A percentile compares a stretch with the other conserved stretches of the same genome.
These are phyloP conservation scores for Lactifluus subvellereus DNA, from an alignment of 768 basidiomycete genomes.

Conservation along the genomic window DNA sequence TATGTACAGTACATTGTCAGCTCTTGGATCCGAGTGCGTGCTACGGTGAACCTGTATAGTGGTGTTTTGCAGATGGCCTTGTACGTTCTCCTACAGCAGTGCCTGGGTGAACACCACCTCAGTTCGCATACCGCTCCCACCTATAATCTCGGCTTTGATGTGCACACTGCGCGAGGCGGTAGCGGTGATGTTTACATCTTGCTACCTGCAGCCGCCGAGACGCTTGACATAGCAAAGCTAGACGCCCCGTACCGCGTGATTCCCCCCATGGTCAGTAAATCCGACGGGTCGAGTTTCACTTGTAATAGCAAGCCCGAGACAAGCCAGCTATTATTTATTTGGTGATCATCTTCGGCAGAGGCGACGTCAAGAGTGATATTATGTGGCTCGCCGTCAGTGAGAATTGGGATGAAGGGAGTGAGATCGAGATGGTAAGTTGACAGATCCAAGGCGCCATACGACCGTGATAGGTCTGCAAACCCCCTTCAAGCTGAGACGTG, in stretches of 20 bases:
- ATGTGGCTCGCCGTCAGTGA: constrained; percentile 61
- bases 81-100: not conserved
- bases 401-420: constrained; percentile 44
- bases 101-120: not conserved
- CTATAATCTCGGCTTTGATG: constrained; percentile 53
- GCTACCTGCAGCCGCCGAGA: constrained; percentile 34
- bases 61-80: not conserved
- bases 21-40: too few species aligned
- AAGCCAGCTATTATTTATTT: constrained; percentile 73
- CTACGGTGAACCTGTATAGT: not conserved
- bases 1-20: too few species aligned
- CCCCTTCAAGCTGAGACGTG: not conserved
- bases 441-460: constrained; percentile 70
- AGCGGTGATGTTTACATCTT: constrained; percentile 57
- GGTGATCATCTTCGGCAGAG: constrained; percentile 59
- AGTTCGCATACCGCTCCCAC: not conserved
- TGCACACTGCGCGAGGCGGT: constrained; percentile 49
- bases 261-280: constrained; percentile 58
- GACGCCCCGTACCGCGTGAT: constrained; percentile 55
- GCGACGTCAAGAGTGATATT: constrained; percentile 67
- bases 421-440: constrained; percentile 75
- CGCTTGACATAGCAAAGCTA: constrained; percentile 49
- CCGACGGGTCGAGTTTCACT: constrained; percentile 59
- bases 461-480: constrained; percentile 49
- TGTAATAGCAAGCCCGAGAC: constrained; percentile 59